phyloP scores from a whole-genome alignment of 2,329 filamentous ascomycete species.

The Albophoma yamanashiensis region DNA sequence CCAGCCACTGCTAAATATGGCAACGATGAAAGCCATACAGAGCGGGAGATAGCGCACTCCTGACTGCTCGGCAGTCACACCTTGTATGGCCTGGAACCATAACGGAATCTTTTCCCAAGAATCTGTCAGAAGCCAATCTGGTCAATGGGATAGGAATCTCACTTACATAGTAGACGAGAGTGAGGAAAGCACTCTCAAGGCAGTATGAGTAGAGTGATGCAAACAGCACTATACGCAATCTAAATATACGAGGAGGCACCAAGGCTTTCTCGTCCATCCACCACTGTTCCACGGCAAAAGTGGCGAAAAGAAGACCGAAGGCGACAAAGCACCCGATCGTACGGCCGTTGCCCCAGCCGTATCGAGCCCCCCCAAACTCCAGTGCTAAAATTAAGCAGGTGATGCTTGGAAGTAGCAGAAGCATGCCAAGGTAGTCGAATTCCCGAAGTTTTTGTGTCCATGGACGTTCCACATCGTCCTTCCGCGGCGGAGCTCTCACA shows the following conservation, averaged over 20 bases:
- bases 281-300: not conserved
- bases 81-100: constrained; percentile 1
- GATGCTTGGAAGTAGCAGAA: not conserved
- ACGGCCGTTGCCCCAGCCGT: not conserved
- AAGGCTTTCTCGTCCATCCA: not conserved
- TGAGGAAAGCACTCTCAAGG: not conserved
- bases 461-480: not conserved
- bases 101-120: not conserved
- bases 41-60: not conserved
- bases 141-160: not conserved
- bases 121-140: not conserved
- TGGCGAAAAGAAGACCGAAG: not conserved
- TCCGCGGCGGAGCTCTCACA: not conserved
- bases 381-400: not conserved
- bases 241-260: not conserved
- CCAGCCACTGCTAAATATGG: constrained; percentile 1
- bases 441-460: not conserved
- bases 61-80: not conserved
- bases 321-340: not conserved
- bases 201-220: not conserved
- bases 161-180: not conserved
- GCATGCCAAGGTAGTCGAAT: not conserved
- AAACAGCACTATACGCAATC: not conserved
- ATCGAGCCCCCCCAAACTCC: not conserved
- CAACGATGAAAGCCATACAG: not conserved